phyloP scores from a whole-genome alignment of 2,329 filamentous ascomycete genomes.

The Emmonsiellopsis sp. region DNA sequence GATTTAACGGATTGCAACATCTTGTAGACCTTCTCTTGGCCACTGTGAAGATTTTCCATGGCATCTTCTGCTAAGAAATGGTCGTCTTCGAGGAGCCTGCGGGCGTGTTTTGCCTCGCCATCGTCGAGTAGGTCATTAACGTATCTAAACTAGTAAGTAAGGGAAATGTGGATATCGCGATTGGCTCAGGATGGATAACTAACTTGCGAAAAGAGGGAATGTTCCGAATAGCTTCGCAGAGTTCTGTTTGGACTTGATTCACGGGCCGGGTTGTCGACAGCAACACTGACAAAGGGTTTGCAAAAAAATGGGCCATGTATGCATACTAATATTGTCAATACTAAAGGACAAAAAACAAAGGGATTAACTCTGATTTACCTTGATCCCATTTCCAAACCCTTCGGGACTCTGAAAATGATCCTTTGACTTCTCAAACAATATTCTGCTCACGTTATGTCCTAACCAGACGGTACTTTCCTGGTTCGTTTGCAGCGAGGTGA shows the following conservation, averaged over 20 bases:
- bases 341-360: background rate
- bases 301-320: conserved; percentile 56
- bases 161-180: background rate
- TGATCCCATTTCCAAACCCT: conserved; percentile 43
- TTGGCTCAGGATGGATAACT: conserved; percentile 3
- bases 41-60: conserved; percentile 26
- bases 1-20: conserved; percentile 25
- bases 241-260: conserved; percentile 26
- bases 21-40: conserved; percentile 30
- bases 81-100: conserved; percentile 42
- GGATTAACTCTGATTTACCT: conserved; percentile 24
- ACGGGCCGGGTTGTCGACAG: conserved; percentile 23
- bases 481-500: conserved; percentile 27
- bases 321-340: conserved; percentile 41
- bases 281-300: conserved; percentile 47
- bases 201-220: conserved; percentile 46
- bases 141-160: conserved; percentile 18
- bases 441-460: conserved; percentile 42
- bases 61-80: conserved; percentile 35
- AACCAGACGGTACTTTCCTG: conserved; percentile 37
- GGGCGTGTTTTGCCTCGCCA: conserved; percentile 26
- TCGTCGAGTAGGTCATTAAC: conserved; percentile 34
- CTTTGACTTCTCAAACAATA: conserved; percentile 46
- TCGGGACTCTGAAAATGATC: conserved; percentile 53
- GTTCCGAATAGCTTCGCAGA: conserved; percentile 48